phyloP scores from a whole-genome alignment of 2,329 filamentous ascomycete genomes.

The Epichloe gansuensis region DNA sequence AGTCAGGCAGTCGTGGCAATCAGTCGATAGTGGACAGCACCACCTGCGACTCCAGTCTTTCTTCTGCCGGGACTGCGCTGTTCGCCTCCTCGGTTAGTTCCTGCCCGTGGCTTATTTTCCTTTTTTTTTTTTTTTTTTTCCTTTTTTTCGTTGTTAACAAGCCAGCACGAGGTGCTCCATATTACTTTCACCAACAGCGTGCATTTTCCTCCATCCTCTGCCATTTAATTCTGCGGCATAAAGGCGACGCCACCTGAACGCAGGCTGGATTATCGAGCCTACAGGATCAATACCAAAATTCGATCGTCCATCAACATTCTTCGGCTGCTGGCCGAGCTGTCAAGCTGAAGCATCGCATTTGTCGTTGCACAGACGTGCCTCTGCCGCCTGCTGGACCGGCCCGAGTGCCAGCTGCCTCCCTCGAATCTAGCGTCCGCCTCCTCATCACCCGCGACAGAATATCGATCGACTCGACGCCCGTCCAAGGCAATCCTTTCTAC shows the following conservation, averaged over 20 bases:
- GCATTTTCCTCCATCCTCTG: background rate
- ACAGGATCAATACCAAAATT: background rate
- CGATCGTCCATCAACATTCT: background rate
- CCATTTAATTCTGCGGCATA: background rate
- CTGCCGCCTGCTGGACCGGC: background rate
- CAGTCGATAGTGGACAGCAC: background rate
- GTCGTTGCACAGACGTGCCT: background rate
- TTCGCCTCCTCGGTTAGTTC: background rate
- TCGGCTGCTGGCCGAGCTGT: background rate
- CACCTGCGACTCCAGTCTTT: background rate
- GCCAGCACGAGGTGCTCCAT: background rate
- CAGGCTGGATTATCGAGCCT: background rate
- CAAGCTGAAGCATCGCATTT: background rate
- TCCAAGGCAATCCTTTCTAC: background rate
- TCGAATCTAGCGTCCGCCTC: background rate
- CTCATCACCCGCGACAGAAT: background rate
- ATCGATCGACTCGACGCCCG: background rate
- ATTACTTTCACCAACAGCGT: background rate
- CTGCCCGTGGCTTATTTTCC: background rate
- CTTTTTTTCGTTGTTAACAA: background rate
- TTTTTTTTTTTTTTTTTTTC: background rate
- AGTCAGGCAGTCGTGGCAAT: background rate
- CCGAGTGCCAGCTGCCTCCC: background rate
- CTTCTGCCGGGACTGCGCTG: background rate
- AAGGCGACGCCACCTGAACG: background rate